phyloP scores from a whole-genome alignment of 768 basidiomycete genomes.

The Serendipita sp. region DNA sequence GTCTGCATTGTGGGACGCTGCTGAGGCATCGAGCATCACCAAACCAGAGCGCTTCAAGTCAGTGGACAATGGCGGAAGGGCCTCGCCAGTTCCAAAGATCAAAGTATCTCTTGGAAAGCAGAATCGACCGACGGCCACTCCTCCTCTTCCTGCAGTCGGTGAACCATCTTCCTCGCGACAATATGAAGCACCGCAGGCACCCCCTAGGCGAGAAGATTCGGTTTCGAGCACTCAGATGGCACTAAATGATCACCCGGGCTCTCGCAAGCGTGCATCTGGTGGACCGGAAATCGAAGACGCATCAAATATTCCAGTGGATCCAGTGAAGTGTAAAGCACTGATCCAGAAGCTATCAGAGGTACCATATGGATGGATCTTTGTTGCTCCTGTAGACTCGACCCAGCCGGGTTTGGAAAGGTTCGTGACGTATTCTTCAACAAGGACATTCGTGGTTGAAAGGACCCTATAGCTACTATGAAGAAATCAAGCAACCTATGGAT shows the following conservation, averaged over 20 bases:
- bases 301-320: constrained; percentile 42
- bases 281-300: constrained; percentile 16
- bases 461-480: constrained; percentile 62
- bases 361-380: constrained; percentile 58
- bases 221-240: constrained; percentile 1
- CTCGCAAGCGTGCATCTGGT: not conserved
- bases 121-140: not conserved
- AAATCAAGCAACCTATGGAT: constrained; percentile 89
- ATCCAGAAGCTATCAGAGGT: constrained; percentile 42
- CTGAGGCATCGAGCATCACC: constrained; percentile 1
- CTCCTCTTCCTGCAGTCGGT: not conserved
- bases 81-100: constrained; percentile 15
- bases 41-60: not conserved
- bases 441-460: not conserved
- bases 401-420: constrained; percentile 82
- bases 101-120: constrained; percentile 21
- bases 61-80: not conserved
- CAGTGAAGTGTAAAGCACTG: constrained; percentile 69
- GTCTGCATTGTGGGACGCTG: constrained; percentile 4
- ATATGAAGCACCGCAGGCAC: no score
- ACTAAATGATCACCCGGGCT: not conserved
- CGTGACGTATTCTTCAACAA: constrained; percentile 19
- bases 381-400: constrained; percentile 67
- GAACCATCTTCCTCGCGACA: not conserved
- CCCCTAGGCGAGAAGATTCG: not conserved